Evolutionary conservation across 371 early-diverging fungal genomes (phyloP).

Genomic region (Mortierella sp.): DNA sequence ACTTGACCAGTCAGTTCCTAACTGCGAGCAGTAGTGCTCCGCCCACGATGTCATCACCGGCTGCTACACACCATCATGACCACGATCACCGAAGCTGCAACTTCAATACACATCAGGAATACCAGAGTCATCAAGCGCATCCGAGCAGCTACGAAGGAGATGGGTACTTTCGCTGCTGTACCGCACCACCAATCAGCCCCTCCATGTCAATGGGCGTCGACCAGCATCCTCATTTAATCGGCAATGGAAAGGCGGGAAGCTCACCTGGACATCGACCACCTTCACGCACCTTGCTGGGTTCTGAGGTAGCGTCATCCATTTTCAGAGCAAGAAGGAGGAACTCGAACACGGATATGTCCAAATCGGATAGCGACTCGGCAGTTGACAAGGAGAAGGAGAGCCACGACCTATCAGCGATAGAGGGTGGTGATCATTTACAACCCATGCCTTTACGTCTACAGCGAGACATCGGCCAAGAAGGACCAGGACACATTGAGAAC

Average conservation of each 20-base stretch:
- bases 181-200: background rate
- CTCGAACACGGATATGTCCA: constrained; percentile 17
- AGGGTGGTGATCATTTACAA: no score
- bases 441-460: background rate
- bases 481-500: constrained; percentile 5
- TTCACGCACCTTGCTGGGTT: constrained; percentile 21
- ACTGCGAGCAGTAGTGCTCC: background rate
- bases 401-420: background rate
- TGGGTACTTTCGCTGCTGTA: constrained; percentile 1
- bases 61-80: background rate
- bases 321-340: constrained; percentile 27
- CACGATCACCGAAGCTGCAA: constrained; percentile 1
- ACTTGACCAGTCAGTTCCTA: background rate
- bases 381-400: constrained; percentile 16
- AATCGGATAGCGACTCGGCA: no score
- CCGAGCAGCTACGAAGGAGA: constrained; percentile 1
- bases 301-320: constrained; percentile 25
- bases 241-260: constrained; percentile 3
- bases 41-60: background rate
- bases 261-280: constrained; percentile 3
- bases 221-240: background rate
- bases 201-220: background rate
- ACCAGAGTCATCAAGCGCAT: background rate
- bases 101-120: background rate
- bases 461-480: background rate